These are phyloP conservation scores for Rhizopogon vulgaris DNA, from an alignment of 768 basidiomycete genomes.

Conservation along the genomic window DNA sequence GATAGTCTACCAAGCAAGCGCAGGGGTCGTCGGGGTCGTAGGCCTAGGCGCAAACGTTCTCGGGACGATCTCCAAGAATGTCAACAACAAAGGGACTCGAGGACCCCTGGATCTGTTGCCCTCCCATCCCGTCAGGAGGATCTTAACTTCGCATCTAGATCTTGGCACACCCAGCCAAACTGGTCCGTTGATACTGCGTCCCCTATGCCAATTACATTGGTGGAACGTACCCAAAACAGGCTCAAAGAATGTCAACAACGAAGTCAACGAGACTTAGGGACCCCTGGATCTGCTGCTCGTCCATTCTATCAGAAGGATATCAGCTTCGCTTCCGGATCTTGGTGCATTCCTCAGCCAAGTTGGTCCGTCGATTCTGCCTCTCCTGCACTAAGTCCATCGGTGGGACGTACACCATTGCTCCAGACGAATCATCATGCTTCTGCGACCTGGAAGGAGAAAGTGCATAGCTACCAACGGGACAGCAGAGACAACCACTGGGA, in stretches of 20 bases:
- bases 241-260: background rate
- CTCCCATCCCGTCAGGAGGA: background rate
- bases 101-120: background rate
- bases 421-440: conserved; percentile 1
- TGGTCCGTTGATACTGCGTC: conserved; percentile 5
- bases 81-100: background rate
- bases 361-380: too few species aligned
- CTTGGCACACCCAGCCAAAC: conserved; percentile 20
- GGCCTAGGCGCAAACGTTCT: background rate
- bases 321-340: background rate
- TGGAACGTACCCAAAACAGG: background rate
- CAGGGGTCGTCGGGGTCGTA: background rate
- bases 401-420: background rate
- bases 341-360: background rate
- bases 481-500: background rate
- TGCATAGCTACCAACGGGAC: background rate
- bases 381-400: background rate
- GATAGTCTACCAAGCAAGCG: background rate
- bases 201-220: background rate
- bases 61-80: background rate
- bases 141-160: background rate
- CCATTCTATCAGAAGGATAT: background rate
- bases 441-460: background rate
- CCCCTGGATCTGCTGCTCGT: background rate
- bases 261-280: background rate